Base-by-base conservation (phyloP, 805 yeast species). In the Cyberlindnera japonica region DNA sequence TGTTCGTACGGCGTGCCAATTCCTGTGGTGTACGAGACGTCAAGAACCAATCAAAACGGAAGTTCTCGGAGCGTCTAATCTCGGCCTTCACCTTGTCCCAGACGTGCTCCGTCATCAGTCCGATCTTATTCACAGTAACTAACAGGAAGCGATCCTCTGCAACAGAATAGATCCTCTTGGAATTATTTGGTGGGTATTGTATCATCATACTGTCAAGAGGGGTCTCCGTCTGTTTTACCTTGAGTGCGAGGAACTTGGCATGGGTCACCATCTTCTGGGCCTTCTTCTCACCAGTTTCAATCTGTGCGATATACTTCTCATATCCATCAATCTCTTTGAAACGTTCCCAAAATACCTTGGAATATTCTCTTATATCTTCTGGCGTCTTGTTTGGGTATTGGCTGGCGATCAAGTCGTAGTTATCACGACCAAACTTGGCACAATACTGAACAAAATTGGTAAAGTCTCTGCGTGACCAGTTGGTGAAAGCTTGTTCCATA, bases 141-240 rank as follows among this genome's bases (percentile, higher is more conserved):
- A 85, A 55, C 19, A 85, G 64, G 50, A 79, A 85, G 38, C 86
- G 69, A 55, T 85, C 95, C 55, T 85, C 95, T 0, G 72, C 59
- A 23, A 76, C 75, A 8, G 85, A 77, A 52, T 82, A 85, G 8
- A 83, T 71, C 50, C 89, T 65, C 54, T 84, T 83, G 11, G 93
- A 83, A 57, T 83, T 84, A 55, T 83, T 84, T n/a, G 90, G 90
- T 0, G 93, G 91, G 45, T 83, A 85, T 40, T 76, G 83, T 18
- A 85, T 79, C 4, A 62, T 63, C 59, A 85, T 62, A 31, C 81
- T 79, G 33, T 78, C 78, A 17, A 83, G 57, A 1, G 90, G 89
- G 42, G 72, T 75, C n/a, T 67, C 65, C 30, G 71, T 66, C 40
- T 69, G 73, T 33, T 69, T 69, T 48, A 83, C 62, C 50, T 83